These are phyloP conservation scores for Spongispora temasekensis DNA, from an alignment of 1,284 basidiomycete species.

Conservation along the genomic window DNA sequence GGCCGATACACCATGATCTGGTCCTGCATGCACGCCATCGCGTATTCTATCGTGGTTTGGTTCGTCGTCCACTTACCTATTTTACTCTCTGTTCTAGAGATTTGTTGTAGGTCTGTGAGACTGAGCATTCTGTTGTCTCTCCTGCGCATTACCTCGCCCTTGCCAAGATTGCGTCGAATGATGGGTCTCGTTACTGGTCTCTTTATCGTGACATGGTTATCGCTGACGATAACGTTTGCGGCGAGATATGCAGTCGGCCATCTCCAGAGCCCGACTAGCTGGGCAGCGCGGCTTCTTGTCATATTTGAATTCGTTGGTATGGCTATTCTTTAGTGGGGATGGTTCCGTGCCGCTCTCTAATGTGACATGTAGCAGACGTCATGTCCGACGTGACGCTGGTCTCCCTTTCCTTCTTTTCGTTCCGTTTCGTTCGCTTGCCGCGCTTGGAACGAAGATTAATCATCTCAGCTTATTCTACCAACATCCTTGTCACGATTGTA, in stretches of 20 bases:
- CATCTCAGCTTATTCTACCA: conserved; percentile 13
- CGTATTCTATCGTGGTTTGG: conserved; percentile 19
- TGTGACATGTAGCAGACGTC: conserved; percentile 17
- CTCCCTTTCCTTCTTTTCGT: conserved; percentile 12
- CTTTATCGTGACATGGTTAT: conserved; percentile 16
- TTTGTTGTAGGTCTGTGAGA: conserved; percentile 16
- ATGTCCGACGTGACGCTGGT: conserved; percentile 21
- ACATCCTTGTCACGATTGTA: conserved; percentile 13
- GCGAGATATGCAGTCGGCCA: neutral
- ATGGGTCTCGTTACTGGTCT: conserved; percentile 7
- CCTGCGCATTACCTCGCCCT: conserved; percentile 11
- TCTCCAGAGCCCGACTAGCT: neutral
- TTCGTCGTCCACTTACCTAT: conserved; percentile 15
- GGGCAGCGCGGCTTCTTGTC: no score
- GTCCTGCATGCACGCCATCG: conserved; percentile 21
- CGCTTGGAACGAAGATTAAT: conserved; percentile 14
- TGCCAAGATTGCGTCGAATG: conserved; percentile 10
- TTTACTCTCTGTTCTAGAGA: neutral
- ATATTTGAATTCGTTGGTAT: conserved; percentile 21
- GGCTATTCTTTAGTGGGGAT: neutral
- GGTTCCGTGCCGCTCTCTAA: neutral
- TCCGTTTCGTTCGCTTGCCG: conserved; percentile 14
- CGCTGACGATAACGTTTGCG: conserved; percentile 8
- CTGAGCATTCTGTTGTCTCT: conserved; percentile 26
- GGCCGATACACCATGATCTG: conserved; percentile 7